Base-by-base conservation (phyloP, 2,329 filamentous ascomycete genomes). In the Monosporascus cannonballus region DNA sequence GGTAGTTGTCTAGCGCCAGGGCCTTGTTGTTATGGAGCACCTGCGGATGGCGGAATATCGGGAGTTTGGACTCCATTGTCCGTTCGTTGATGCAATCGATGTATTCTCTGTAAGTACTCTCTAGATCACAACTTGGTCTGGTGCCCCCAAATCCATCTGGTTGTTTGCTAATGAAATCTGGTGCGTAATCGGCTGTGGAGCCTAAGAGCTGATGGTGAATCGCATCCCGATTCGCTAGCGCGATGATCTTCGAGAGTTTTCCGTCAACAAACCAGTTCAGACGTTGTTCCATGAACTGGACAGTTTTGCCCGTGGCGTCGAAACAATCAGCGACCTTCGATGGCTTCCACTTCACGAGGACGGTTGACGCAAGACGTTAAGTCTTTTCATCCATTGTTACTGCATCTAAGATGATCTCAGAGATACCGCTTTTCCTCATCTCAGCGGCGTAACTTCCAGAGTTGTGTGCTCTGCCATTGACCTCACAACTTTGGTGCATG, bases 61-160 rank as follows among this genome's bases (percentile, higher is more conserved):
- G 55, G 18, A 71, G 64, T 15, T 60, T 51, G 2, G 52, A 36
- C 25, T 46, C 51, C 61, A 64, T 61, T 3, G 63, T 63, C 25
- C 58, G 60, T 20, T 51, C 55, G 52, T 71, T 70, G 56, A 72
- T 69, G 55, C 62, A 61, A 17, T 53, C 49, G 39, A 71, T 61
- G 55, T 71, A 71, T 2, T 51, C 55, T 8, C 55, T 53, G 52
- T 71, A 71, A 8, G 2, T 58, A 3, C 56, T 54, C 15, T 61
- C 53, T 6, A 65, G 54, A 15, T 56, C 57, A 34, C 37, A 36
- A 6, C 50, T 48, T n/a, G 58, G 56, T 7, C 58, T 53, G 11
- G 17, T 51, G 15, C 6, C 49, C 34, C 22, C 44, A 15, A 48
- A 49, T 25, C 39, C 42, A 24, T 6, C 24, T 46, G 47, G 50